Percentiles rank a stretch among this genome's conserved stretches.
Evolutionary conservation across 495 filamentous ascomycete species (phyloP).

Genomic region (Diplogelasinospora grovesii): DNA sequence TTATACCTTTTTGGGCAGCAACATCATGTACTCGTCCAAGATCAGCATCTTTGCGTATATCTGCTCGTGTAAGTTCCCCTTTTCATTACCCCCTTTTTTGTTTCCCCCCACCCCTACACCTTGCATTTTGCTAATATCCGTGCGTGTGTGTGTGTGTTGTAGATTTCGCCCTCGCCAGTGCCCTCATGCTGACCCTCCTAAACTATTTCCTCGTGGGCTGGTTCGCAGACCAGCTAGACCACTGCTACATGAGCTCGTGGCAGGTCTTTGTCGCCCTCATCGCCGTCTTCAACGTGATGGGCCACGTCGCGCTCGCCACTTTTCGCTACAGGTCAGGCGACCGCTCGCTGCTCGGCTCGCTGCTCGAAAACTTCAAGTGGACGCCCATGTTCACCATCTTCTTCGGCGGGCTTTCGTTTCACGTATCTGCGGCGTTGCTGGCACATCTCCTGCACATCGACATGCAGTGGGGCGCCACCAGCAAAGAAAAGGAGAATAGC

Average conservation of each 20-base stretch:
- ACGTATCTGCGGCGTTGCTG: conserved; percentile 54
- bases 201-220: conserved; percentile 70
- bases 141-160: too few relatives aligned
- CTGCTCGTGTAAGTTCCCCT: conserved; percentile 45
- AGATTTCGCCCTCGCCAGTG: conserved; percentile 63
- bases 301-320: conserved; percentile 51
- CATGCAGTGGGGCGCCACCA: conserved; percentile 60
- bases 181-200: conserved; percentile 62
- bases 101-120: too few relatives aligned
- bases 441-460: conserved; percentile 59
- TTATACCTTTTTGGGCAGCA: conserved; percentile 53
- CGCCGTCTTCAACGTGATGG: conserved; percentile 58
- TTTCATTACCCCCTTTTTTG: neutral
- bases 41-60: conserved; percentile 72
- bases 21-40: conserved; percentile 65
- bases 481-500: conserved; percentile 58
- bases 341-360: conserved; percentile 36
- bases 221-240: conserved; percentile 58
- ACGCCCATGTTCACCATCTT: conserved; percentile 56
- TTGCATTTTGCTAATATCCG: too few relatives aligned
- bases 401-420: conserved; percentile 58
- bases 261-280: conserved; percentile 61
- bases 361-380: conserved; percentile 66
- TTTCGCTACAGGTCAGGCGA: conserved; percentile 56
- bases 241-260: conserved; percentile 63